Base-by-base conservation (phyloP, 2,329 filamentous ascomycete species). In the Nemania bipapillata region DNA sequence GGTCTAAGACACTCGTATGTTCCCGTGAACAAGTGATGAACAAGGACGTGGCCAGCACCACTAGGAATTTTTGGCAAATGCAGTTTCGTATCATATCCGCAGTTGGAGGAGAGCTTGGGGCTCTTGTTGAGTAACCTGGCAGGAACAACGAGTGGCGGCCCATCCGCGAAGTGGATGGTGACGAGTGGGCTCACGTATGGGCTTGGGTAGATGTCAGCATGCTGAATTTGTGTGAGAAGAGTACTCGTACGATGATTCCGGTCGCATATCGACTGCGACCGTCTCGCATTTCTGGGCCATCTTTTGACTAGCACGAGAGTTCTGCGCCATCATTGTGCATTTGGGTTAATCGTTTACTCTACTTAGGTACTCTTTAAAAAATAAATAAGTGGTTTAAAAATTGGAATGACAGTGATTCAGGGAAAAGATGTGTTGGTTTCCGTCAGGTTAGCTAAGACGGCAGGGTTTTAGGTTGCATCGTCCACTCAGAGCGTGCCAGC, bases 1-100 rank as follows among this genome's bases (percentile, higher is more conserved):
- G 66, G 73, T 40, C 71, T 68, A 3, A 75, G 65, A 42, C 66
- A 71, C 42, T 74, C 62, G 47, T 74, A 75, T 6, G 30, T 69
- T 47, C 65, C 64, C 6, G 74, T 72, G 20, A 70, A 72, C 37
- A 75, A 37, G 63, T 70, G 70, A 63, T 75, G 69, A 42, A 72
- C 68, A 37, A 75, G 52, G 30, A 74, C 64, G 53, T 75, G 71
- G n/a, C 69, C 66, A 57, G 52, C 47, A 28, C 45, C 45, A 24
- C 62, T 30, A 55, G 69, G 35, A 30, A 75, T 65, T n/a, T 80
- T 11, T 11, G n/a, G 9, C 9, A 71, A n/a, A 32, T 52, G 26
- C 50, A 57, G 35, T 24, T 30, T 59, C 32, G 20, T 59, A 54
- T 42, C 17, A 54, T 47, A n/a, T 24, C n/a, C 15, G 53, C 26